phyloP scores from a whole-genome alignment of 371 early-diverging fungal genomes.

The Fennellomyces sp. region DNA sequence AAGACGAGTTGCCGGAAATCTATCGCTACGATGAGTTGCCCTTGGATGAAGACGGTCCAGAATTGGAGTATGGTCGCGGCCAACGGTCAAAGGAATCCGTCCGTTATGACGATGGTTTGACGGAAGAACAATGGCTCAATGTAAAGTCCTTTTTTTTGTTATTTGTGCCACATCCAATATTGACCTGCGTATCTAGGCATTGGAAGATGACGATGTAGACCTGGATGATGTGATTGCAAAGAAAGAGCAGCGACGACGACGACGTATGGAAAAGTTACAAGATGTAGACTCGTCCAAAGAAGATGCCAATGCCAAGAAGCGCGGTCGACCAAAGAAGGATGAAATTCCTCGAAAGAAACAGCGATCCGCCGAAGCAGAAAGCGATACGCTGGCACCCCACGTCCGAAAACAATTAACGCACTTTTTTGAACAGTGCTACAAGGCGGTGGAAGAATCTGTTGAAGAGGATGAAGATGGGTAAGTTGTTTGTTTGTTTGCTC shows the following conservation, averaged over 20 bases:
- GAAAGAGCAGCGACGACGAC: conserved; percentile 17
- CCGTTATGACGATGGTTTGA: conserved; percentile 90
- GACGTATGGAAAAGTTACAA: conserved; percentile 9
- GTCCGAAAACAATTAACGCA: conserved; percentile 53
- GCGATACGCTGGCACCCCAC: conserved; percentile 9
- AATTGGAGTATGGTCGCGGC: conserved; percentile 70
- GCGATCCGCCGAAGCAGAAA: not conserved
- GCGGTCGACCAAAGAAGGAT: conserved; percentile 15
- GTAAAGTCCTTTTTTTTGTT: conserved; percentile 33
- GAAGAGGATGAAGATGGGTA: conserved; percentile 50
- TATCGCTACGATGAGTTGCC: conserved; percentile 60
- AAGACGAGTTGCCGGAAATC: conserved; percentile 81
- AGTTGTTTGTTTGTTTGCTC: not conserved
- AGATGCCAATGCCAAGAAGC: conserved; percentile 7
- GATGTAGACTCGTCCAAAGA: not conserved
- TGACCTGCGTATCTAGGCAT: conserved; percentile 6
- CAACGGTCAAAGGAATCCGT: conserved; percentile 71
- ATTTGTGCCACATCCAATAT: not conserved
- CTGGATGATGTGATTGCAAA: conserved; percentile 20
- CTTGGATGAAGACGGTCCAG: conserved; percentile 4
- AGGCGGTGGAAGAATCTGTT: conserved; percentile 55
- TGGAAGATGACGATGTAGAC: conserved; percentile 24
- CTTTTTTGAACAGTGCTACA: conserved; percentile 51
- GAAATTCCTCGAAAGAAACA: not conserved
- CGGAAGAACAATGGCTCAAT: conserved; percentile 91